Percentiles rank a stretch among this genome's conserved stretches.
phyloP scores from a whole-genome alignment of 1,139 yeast species.

The Candida sp. region DNA sequence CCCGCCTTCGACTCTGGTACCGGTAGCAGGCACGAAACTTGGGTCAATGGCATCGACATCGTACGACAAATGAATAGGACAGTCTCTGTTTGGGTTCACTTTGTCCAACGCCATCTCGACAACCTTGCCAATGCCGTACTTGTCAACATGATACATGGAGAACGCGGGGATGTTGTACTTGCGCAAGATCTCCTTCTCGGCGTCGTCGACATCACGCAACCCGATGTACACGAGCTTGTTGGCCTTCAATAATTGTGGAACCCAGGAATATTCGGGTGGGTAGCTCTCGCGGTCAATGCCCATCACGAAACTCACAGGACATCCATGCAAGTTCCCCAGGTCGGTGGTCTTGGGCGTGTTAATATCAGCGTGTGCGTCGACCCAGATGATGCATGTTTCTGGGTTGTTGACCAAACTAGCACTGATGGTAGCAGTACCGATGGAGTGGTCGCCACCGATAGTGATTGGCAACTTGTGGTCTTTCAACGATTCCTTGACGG shows the following conservation, averaged over 20 bases:
- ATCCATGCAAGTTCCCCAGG: conserved; percentile 95
- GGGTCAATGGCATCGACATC: conserved; percentile 99
- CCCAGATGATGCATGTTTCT: conserved; percentile 92
- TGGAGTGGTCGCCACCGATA: conserved; percentile 96
- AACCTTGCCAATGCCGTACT: conserved; percentile 90
- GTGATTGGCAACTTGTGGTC: conserved; percentile 76
- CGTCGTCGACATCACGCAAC: conserved; percentile 89
- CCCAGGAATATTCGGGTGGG: conserved; percentile 83
- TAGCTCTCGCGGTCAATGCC: conserved; percentile 68
- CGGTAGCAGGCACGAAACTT: conserved; percentile 93
- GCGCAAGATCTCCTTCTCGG: conserved; percentile 76
- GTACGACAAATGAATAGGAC: conserved; percentile 88
- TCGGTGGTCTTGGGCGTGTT: conserved; percentile 89
- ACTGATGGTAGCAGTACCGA: conserved; percentile 91
- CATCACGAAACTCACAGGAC: conserved; percentile 91
- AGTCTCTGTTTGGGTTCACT: conserved; percentile 73
- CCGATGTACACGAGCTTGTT: conserved; percentile 91
- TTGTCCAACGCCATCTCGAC: conserved; percentile 89
- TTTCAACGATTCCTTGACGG: conserved; percentile 56
- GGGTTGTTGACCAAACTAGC: conserved; percentile 84
- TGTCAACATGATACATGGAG: conserved; percentile 96
- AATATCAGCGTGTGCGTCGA: conserved; percentile 98
- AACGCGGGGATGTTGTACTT: conserved; percentile 82
- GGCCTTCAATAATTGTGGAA: conserved; percentile 69
- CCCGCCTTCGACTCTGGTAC: conserved; percentile 98